phyloP scores from a whole-genome alignment of 768 basidiomycete species.

The Naganishia vishniacii region DNA sequence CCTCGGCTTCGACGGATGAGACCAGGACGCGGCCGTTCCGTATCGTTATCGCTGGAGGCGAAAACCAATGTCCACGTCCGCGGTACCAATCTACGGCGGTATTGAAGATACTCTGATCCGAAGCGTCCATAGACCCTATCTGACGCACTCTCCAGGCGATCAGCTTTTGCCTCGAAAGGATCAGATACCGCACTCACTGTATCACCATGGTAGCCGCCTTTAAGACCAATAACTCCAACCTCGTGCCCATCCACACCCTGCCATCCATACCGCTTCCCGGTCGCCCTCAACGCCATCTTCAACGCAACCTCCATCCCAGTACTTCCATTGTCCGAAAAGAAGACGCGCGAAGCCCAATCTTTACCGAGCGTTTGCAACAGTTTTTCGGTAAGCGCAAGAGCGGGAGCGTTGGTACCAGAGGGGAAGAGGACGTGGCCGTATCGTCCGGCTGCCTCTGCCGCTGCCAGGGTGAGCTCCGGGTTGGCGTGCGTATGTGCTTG shows the following conservation, averaged over 20 bases:
- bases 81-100: constrained; percentile 88
- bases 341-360: constrained; percentile 85
- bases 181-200: constrained; percentile 51
- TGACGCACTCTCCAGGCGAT: constrained; percentile 19
- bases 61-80: constrained; percentile 88
- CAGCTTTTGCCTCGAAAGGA: background rate
- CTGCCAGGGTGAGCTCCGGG: constrained; percentile 71
- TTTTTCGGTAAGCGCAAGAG: constrained; percentile 73
- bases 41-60: constrained; percentile 72
- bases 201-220: constrained; percentile 94
- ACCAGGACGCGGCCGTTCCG: constrained; percentile 55
- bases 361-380: constrained; percentile 67
- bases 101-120: constrained; percentile 71
- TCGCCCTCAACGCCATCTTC: constrained; percentile 82
- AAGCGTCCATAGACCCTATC: constrained; percentile 94
- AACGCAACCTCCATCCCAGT: constrained; percentile 96
- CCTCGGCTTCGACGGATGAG: constrained; percentile 37
- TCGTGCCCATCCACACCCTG: constrained; percentile 46
- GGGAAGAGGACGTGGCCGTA: constrained; percentile 99
- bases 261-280: constrained; percentile 46
- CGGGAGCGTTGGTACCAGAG: constrained; percentile 76
- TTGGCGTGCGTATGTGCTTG: constrained; percentile 81
- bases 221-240: constrained; percentile 75
- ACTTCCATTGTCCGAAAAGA: constrained; percentile 90
- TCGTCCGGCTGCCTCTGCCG: constrained; percentile 79